These are phyloP conservation scores for Acanthamoeba royreba DNA, from an alignment of 208 protist genomes.

Conservation along the genomic window DNA sequence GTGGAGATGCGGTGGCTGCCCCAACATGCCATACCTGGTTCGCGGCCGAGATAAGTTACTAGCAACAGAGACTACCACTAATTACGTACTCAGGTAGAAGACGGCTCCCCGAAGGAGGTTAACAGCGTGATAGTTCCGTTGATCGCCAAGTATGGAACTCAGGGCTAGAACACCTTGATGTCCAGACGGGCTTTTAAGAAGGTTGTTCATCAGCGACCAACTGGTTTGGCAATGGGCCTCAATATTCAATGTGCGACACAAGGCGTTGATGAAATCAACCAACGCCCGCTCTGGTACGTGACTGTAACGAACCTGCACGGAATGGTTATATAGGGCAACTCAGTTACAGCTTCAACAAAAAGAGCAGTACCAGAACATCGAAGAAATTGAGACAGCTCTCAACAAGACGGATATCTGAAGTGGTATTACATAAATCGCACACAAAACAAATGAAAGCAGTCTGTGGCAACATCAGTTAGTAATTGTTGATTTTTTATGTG, in stretches of 20 bases:
- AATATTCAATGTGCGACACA: constrained; percentile 60
- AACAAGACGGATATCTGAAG: not conserved
- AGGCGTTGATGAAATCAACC: not conserved
- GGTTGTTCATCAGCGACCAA: constrained; percentile 51
- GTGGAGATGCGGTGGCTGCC: constrained; percentile 7
- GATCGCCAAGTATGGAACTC: constrained; percentile 41
- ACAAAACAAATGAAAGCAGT: constrained; percentile 41
- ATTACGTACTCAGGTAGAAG: constrained; percentile 57
- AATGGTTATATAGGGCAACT: not conserved
- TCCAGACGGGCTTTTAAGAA: constrained; percentile 32
- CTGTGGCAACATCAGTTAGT: no score
- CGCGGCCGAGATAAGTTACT: no score
- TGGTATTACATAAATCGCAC: constrained; percentile 49
- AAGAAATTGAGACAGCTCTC: constrained; percentile 59
- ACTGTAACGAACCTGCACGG: constrained; percentile 26
- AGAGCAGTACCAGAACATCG: constrained; percentile 4
- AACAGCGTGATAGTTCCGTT: constrained; percentile 29
- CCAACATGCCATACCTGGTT: constrained; percentile 27
- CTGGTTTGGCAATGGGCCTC: constrained; percentile 49
- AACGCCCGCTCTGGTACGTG: not conserved
- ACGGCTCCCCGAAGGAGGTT: constrained; percentile 60
- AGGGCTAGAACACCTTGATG: constrained; percentile 53
- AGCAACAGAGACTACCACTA: not conserved
- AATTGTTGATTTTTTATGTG: no score
- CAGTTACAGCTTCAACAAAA: not conserved